Evolutionary conservation across 2,329 filamentous ascomycete species (phyloP).

Genomic region (Cladophialophora bantiana): DNA sequence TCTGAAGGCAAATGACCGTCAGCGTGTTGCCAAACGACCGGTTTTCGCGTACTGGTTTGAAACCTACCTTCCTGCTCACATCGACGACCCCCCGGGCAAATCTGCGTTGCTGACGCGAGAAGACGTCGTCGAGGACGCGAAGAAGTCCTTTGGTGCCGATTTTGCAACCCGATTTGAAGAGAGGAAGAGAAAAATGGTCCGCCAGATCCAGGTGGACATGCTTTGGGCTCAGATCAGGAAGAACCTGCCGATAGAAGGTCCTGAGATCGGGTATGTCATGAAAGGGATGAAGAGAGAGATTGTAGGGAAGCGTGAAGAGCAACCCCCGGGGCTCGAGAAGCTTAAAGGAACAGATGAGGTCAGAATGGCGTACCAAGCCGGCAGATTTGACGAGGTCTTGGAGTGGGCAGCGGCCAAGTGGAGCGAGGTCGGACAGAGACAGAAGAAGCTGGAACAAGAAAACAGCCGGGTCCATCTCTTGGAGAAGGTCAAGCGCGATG

Average conservation of each 20-base stretch:
- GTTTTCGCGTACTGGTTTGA: conserved; percentile 40
- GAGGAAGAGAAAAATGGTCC: conserved; percentile 17
- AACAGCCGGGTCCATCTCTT: conserved; percentile 13
- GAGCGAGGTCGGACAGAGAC: conserved; percentile 19
- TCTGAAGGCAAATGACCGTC: conserved; percentile 35
- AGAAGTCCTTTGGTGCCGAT: conserved; percentile 33
- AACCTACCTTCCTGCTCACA: conserved; percentile 35
- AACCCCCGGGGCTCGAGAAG: background rate
- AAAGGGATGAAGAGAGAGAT: conserved; percentile 36
- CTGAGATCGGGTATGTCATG: conserved; percentile 27
- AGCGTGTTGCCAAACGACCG: conserved; percentile 46
- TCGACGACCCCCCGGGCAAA: conserved; percentile 20
- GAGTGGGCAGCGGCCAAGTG: conserved; percentile 26
- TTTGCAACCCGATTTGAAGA: conserved; percentile 27
- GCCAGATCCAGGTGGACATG: conserved; percentile 17
- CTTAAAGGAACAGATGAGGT: background rate
- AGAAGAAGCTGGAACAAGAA: conserved; percentile 21
- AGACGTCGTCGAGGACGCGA: conserved; percentile 34
- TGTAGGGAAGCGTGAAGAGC: conserved; percentile 7
- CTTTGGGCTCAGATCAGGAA: conserved; percentile 36
- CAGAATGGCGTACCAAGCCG: conserved; percentile 20
- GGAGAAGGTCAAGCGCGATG: conserved; percentile 12
- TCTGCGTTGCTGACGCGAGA: conserved; percentile 28
- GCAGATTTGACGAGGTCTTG: conserved; percentile 27
- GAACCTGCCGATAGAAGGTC: conserved; percentile 22